Base-by-base conservation (phyloP, 345 rosid genomes). In the Durio zibethinus region DNA sequence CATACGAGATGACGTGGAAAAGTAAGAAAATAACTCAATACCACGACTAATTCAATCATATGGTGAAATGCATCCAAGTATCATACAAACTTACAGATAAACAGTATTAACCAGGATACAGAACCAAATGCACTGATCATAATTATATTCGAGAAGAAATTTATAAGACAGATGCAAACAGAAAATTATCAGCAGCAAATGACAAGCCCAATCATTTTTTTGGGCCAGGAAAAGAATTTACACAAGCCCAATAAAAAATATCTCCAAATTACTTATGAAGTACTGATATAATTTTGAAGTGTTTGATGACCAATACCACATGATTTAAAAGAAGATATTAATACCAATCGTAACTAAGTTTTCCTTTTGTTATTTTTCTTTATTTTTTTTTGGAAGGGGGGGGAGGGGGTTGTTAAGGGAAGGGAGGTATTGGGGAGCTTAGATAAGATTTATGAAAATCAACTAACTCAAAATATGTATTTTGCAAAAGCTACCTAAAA, bases 161-260 rank as follows among this genome's bases (percentile, higher is more conserved):
- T 48, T 18, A n/a, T n/a, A n/a, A n/a, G n/a, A n/a, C n/a, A n/a
- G 1, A 29, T 25, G 29, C 29, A 48, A 8, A 18, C 8, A 48
- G 25, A 20, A 29, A 70, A 70, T 21, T 18, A 16, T 29, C 15
- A 70, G 25, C 40, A 18, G 25, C 57, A 48, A 18, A 70, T 29
- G 57, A 48, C 4, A 71, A 20, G 15, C 25, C 1, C 25, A 31
- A 48, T 18, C 27, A 16, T 20, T 36, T 68, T 43, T 54, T 25
- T 42, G 6, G 5, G 2, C 35, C 27, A 15, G 35, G 25, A 43
- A 65, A 65, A 45, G 9, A 29, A 43, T 23, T 67, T 14, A 40
- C 72, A 68, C 21, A 25, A 15, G 35, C 73, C 73, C n/a, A 43
- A 68, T 45, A 20, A 68, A 20, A 68, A 68, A 68, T 43, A 45